A percentile compares a stretch with the other conserved stretches of the same genome.
These are phyloP conservation scores for Noccaea caerulescens DNA, from an alignment of 345 rosid species.

Conservation along the genomic window DNA sequence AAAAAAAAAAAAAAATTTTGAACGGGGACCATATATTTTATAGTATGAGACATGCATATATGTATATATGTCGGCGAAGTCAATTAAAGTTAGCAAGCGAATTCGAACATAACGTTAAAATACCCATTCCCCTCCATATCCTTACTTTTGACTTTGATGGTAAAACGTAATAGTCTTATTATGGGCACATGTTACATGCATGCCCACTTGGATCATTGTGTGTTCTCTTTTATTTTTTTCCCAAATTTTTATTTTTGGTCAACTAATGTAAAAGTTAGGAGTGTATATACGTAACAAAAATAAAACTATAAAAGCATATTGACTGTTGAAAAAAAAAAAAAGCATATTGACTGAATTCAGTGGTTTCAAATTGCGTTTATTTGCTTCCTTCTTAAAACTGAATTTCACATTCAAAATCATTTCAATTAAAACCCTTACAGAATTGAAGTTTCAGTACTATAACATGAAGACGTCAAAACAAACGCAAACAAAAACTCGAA, in stretches of 20 bases:
- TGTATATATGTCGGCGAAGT: slow-evolving; percentile 37
- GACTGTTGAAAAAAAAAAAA: too few species aligned
- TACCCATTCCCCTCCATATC: slow-evolving; percentile 38
- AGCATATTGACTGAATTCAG: background rate
- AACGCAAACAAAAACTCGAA: background rate
- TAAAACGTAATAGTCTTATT: slow-evolving; percentile 18
- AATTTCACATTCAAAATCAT: too few species aligned
- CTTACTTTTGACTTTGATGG: slow-evolving; percentile 36
- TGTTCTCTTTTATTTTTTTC: background rate
- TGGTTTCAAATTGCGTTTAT: background rate
- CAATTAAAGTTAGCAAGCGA: slow-evolving; percentile 23
- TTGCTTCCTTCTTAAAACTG: too few species aligned
- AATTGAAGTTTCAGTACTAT: background rate
- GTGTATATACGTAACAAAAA: background rate
- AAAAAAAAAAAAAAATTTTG: background rate
- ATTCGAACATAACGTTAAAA: slow-evolving; percentile 20
- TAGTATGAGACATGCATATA: background rate
- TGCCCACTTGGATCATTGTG: slow-evolving; percentile 27
- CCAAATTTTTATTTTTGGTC: background rate
- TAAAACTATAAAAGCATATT: slow-evolving; percentile 17
- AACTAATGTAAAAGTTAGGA: slow-evolving; percentile 17
- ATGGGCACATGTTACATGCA: slow-evolving; percentile 39
- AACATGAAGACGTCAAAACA: background rate
- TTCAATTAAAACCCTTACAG: too few species aligned
- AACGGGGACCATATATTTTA: slow-evolving; percentile 6